Conservation (phyloP, 805 yeast species). For the Barnettozyma vustinii region DNA sequence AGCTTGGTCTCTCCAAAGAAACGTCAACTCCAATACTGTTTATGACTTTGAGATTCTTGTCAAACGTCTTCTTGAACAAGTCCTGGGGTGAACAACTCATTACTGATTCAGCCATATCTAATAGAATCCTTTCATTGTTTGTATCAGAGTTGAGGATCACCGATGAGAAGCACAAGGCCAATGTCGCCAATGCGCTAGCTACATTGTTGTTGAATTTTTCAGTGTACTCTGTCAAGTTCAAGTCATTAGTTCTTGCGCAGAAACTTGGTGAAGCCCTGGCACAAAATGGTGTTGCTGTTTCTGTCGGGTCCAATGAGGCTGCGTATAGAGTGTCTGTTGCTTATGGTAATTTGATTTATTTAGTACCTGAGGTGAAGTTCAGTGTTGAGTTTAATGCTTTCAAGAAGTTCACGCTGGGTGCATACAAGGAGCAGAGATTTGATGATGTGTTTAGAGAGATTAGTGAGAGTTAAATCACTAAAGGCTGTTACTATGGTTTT, state of each 20-base stretch:
- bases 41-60: slow-evolving; percentile 52
- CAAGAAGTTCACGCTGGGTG: slow-evolving; percentile 2
- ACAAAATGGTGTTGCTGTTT: slow-evolving; percentile 24
- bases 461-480: neutral
- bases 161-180: slow-evolving; percentile 17
- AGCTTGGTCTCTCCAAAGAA: slow-evolving; percentile 32
- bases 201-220: slow-evolving; percentile 48
- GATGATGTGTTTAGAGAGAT: neutral
- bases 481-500: neutral
- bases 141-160: slow-evolving; percentile 10
- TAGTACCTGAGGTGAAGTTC: slow-evolving; percentile 23
- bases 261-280: slow-evolving; percentile 27
- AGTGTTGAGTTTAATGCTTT: slow-evolving; percentile 15
- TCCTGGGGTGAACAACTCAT: slow-evolving; percentile 44
- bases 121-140: slow-evolving; percentile 27
- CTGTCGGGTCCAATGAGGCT: slow-evolving; percentile 50
- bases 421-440: neutral
- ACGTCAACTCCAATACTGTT: slow-evolving; percentile 30
- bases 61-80: slow-evolving; percentile 44
- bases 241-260: slow-evolving; percentile 26
- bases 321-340: slow-evolving; percentile 60
- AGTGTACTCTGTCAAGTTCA: slow-evolving; percentile 30
- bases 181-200: slow-evolving; percentile 37
- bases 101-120: slow-evolving; percentile 36
- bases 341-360: slow-evolving; percentile 50